Evolutionary conservation across 1,284 basidiomycete genomes (phyloP), one percentile per base, ranked within the genome.

Genomic region (Stygiomarasmius scandens): DNA sequence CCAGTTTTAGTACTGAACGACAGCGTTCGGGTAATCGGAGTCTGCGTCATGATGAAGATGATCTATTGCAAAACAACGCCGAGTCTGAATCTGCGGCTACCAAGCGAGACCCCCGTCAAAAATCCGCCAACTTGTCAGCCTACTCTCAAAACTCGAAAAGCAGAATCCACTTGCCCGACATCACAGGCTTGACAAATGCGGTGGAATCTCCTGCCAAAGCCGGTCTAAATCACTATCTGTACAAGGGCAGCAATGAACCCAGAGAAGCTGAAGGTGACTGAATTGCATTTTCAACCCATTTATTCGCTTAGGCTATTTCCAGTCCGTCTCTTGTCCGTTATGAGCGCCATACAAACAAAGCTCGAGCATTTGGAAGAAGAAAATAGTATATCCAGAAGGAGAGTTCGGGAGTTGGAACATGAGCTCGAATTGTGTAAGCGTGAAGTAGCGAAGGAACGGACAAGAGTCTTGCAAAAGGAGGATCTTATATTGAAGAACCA

Each of bases 341-440:
- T 92, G 10, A 83, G 79, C 52, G 71, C 77, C 2, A 82, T 92
- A 2, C 89, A 92, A 60, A 72, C 79, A 11, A 86, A 87, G 62
- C 74, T 93, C 3, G 77, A 81, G 14, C 77, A 86, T 50, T 79
- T 95, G 1, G 91, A 95, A 66, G 83, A 85, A 1, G 92, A 95
- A 67, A 95, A 95, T 63, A 79, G 85, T 3, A 82, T 91, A 3
- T 92, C 92, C 1, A 79, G 90, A 1, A 77, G 89, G 20, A 80
- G 93, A 12, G 89, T 95, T 20, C 76, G 84, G 41, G 93, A 95
- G 66, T 80, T 96, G 4, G 93, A 96, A 71, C 75, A 81, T 52
- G 93, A 95, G 67, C 78, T 95, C 2, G 88, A 92, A 61, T 78
- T 82, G 2, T 92, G 89, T 64, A 90, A 88, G 67, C 79, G 81